Evolutionary conservation across 805 yeast species (phyloP), one percentile per base, ranked within the genome.

Genomic region (Wickerhamiella occidentalis): DNA sequence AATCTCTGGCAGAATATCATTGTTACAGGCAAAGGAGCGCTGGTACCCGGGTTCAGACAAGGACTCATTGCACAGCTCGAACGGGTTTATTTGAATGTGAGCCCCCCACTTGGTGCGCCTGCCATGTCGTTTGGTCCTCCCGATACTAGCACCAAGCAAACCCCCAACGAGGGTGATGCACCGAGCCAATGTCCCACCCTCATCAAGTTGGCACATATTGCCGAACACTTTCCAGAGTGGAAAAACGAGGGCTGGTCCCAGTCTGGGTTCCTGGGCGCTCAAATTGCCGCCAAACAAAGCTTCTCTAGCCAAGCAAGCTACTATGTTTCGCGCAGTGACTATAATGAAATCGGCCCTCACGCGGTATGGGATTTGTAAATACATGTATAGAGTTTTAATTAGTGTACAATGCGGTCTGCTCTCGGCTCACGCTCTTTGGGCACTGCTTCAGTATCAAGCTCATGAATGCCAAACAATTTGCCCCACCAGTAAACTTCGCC

Each of bases 201-300:
- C 12, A 74, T 88, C 50, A 78, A 75, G 55, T 61, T 78, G 45
- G 78, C 80, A 22, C 80, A 81, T 58, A 74, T 78, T 63, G 94
- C 96, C 0, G 97, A 90, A 50, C 88, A 90, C 64, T 90, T 90
- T 67, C 85, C 95, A 1, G 95, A 85, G 56, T 90, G 96, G 96
- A 88, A 88, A 66, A 78, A 77, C 44, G 64, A 64, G 29, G 87
- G 90, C 1, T 80, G 82, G 75, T 79, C 81, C 51, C 87, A 85
- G 56, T 77, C 81, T 28, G 73, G 78, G 51, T 85, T 88, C 61
- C 68, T 88, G 53, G 97, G 97, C 1, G 94, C 84, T 2, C 85
- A 86, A 64, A 83, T 88, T 45, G 81, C 85, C 40, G 78, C 95
- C 17, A 86, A 85, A 64, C 95, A 86, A 68, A 76, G 85, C 12